Base-by-base conservation (phyloP, 2,329 filamentous ascomycete species). In the Pseudogymnoascus sp. region DNA sequence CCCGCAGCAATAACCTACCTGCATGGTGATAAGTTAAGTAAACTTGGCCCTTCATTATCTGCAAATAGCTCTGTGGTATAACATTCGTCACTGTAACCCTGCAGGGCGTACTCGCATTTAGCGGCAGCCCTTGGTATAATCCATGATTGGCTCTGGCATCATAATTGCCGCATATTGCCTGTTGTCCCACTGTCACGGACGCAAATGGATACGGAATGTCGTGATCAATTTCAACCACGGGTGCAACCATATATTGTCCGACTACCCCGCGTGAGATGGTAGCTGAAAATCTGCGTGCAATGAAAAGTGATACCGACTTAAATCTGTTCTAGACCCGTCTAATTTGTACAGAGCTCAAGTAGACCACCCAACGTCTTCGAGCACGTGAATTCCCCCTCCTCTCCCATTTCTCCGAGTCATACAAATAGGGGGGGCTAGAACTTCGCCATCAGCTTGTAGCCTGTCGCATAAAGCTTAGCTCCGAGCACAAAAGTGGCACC, bases 401-500 rank as follows among this genome's bases (percentile, higher is more conserved):
- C 23, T 16, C 23, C n/a, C 10, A 18, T 53, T 46, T 31, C 46
- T 18, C 3, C 50, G 14, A 34, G 46, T 34, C 50, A 31, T 56
- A 56, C 50, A 56, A 12, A 18, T 34, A 6, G 10, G 25, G 4
- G n/a, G 25, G 28, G n/a, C 50, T 56, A 56, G 28, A 56, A 56
- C 10, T 34, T 56, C 10, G 50, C 25, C 50, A 56, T 25, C 10
- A 28, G 50, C 50, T 34, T 56, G n/a, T 56, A 56, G 50, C 50
- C 50, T 6, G 50, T 56, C 10, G 25, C 50, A 34, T 56, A 34
- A 34, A 34, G 25, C 12, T 56, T 56, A 56, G 50, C 50, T 28
- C 50, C 50, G 10, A 56, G 50, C 10, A 34, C 50, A 56, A 28
- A 56, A 56, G 50, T 56, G 25, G 50, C 50, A 56, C 50, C 50